Base-by-base conservation (phyloP, 371 early-diverging fungal genomes). In the Mortierella sp. region DNA sequence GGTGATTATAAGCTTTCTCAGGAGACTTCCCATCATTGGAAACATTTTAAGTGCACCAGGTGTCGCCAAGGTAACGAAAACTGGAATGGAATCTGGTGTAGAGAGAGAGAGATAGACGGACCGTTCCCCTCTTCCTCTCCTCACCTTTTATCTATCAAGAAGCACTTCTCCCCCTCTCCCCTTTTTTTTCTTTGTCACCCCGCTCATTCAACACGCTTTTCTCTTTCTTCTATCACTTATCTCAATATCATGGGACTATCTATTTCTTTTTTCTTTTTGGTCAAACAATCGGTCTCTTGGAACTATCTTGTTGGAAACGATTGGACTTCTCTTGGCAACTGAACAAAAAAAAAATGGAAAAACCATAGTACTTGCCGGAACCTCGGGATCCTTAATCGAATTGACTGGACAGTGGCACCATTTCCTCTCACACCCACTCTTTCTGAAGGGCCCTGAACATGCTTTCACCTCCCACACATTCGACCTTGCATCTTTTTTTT, bases 1-100 rank as follows among this genome's bases (percentile, higher is more conserved):
- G 1, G 93, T 95, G 37, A 91, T 95, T 11, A 81, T 98, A 63
- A 88, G 91, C 55, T 96, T 98, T 68, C 80, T 97, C 71, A 89
- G 96, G 74, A 86, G 92, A 68, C 64, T 98, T 60, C 98, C 98
- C 7, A 61, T 97, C 25, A 94, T 98, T 73, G 98, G 98, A 15
- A 89, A 89, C 21, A 63, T 97, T 25, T 79, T 98, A 50, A 91
- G 87, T 62, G 84, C 94, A 56, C 97, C 98, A 19, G 92, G 87
- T 18, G 86, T 98, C 53, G 73, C 94, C 19, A 88, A 91, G 71
- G 93, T 93, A 86, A 82, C 19, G 48, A 43, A 11, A 28, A 4
- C 19, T 23, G 16, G 2, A 28, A 26, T 19, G 18, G 45, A 11
- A 50, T 5, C 9, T 7, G 48, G n/a, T 14, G 21, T 2, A 28